Base-by-base conservation (phyloP, 164 flowering plant species). In the Echeveria elegans region DNA sequence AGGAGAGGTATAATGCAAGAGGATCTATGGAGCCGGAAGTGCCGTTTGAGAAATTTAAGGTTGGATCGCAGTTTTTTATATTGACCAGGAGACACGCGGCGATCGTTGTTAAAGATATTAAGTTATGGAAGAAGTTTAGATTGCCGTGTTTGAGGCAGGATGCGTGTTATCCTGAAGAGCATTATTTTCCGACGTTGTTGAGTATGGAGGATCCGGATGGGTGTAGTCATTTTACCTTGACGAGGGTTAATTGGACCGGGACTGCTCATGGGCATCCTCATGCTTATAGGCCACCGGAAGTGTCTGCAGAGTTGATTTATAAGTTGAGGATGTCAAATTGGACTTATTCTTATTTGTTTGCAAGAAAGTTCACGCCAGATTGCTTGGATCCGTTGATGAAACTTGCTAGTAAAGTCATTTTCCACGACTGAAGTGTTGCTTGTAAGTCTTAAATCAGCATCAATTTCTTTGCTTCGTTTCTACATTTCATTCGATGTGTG, bases 91-190 rank as follows among this genome's bases (percentile, higher is more conserved):
- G 73, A 31, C 96, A 92, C 67, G 83, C 93, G 0, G 53, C 83
- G 67, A 36, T 74, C 30, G 95, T 90, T 30, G 64, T 88, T 29
- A 75, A 72, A 67, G 98, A 92, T 53, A 79, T 82, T 29, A 63
- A 69, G 63, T 71, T 92, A 5, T 92, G 98, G 98, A 78, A 77
- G 76, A 90, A 90, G 56, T 92, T 92, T 69, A 80, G 78, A 69
- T 31, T 83, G 40, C 96, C 96, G 0, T 92, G 98, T 75, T 74
- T 78, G 63, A 75, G 81, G 14, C 69, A 66, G 0, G 80, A 87
- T 10, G 81, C 86, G 10, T 92, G 98, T 74, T 92, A 86, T 77
- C 98, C 98, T 0, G 98, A 92, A 68, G 98, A 92, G 71, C 98
- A 92, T 70, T 92, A 92, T 67, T 90, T 92, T 60, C 96, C 98